Evolutionary conservation across 768 basidiomycete genomes (phyloP).

Genomic region (Glaciozyma martinii): DNA sequence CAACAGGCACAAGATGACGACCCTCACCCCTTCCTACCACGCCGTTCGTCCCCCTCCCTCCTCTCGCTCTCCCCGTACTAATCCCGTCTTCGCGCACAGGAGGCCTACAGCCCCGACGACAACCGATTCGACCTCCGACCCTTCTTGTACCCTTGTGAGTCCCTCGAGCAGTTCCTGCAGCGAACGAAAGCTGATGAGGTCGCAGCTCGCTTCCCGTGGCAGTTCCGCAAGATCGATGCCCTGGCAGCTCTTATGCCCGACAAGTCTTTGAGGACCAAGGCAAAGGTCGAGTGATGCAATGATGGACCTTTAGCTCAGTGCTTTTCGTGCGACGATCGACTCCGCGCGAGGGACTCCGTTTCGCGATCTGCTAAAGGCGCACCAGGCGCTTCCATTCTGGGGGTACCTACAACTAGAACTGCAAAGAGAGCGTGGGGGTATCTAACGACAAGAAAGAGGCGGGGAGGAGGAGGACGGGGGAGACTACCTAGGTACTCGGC

Average conservation of each 20-base stretch:
- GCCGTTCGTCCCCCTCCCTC: conserved; percentile 49
- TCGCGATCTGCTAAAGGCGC: too few relatives aligned
- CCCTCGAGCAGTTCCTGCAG: too few relatives aligned
- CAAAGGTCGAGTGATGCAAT: background rate
- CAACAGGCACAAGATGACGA: conserved; percentile 96
- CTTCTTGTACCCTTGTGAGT: conserved; percentile 71
- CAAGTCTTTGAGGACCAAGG: conserved; percentile 8
- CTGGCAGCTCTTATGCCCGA: conserved; percentile 18
- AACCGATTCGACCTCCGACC: conserved; percentile 83
- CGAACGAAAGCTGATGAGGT: too few relatives aligned
- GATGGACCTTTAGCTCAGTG: too few relatives aligned
- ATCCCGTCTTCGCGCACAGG: conserved; percentile 45
- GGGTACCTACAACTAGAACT: too few relatives aligned
- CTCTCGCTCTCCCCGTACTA: background rate
- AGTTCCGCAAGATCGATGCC: conserved; percentile 87
- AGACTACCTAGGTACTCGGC: conserved; percentile 24
- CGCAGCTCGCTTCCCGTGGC: conserved; percentile 75
- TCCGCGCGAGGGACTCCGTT: too few relatives aligned
- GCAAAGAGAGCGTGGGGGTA: background rate
- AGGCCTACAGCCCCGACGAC: conserved; percentile 71
- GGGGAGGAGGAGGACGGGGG: background rate
- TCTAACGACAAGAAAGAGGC: background rate
- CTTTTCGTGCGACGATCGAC: too few relatives aligned
- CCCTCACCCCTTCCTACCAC: conserved; percentile 84
- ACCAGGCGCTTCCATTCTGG: too few relatives aligned